Percentiles rank a stretch among this genome's conserved stretches.
These are phyloP conservation scores for Prunus armeniaca DNA, from an alignment of 306 rosid species.

Conservation along the genomic window DNA sequence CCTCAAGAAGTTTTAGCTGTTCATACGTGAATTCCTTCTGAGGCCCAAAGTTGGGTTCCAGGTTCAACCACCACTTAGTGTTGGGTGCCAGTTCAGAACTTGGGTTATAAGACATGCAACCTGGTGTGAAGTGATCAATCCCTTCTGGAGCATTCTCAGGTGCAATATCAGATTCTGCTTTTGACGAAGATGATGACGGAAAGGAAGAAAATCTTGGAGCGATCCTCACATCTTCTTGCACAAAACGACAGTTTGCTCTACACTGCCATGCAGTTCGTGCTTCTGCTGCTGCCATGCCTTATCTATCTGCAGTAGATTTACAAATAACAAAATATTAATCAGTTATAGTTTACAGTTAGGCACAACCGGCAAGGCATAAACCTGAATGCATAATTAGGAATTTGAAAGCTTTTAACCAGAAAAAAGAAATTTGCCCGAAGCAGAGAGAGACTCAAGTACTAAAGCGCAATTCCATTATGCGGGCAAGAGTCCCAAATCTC, in stretches of 20 bases:
- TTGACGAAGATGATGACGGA: constrained; percentile 35
- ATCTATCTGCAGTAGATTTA: not conserved
- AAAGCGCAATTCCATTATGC: not conserved
- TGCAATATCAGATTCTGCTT: constrained; percentile 37
- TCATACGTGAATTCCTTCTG: constrained; percentile 39
- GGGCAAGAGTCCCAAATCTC: not conserved
- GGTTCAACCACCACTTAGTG: constrained; percentile 71
- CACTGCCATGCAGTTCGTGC: constrained; percentile 27
- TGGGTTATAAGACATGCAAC: constrained; percentile 11
- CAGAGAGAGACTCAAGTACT: not conserved
- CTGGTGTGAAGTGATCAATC: constrained; percentile 28
- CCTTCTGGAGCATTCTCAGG: constrained; percentile 33
- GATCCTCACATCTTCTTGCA: constrained; percentile 16
- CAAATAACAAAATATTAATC: not conserved
- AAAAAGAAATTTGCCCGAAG: not conserved
- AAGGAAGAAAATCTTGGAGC: constrained; percentile 20
- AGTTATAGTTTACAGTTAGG: not conserved
- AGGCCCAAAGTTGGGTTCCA: constrained; percentile 45
- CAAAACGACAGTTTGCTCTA: constrained; percentile 20
- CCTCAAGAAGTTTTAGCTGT: constrained; percentile 34
- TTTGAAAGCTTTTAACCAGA: not conserved
- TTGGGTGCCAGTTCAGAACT: constrained; percentile 30
- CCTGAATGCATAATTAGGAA: constrained; percentile 1
- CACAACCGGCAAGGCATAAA: not conserved
- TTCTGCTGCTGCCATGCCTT: constrained; percentile 31